Evolutionary conservation across 1,284 basidiomycete genomes (phyloP), one percentile per base, ranked within the genome.

Genomic region (Ganoderma boninense): DNA sequence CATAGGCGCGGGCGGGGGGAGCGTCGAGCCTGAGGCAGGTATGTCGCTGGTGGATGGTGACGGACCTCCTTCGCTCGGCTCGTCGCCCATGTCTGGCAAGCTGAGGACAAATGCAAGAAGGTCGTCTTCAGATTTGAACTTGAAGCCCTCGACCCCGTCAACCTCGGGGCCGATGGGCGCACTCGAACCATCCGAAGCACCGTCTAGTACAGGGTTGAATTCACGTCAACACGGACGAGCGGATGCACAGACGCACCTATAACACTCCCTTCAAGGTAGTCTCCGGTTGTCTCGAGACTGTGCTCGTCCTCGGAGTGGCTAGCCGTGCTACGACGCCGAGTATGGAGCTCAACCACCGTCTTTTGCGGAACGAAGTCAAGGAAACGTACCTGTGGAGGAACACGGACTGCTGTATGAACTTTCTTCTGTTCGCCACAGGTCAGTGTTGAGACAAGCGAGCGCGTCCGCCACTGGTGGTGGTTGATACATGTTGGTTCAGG

Each of bases 391-490:
- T 29, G 32, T 7, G 26, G 54, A 35, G 8, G 32, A 29, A 18
- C 29, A 32, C 11, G 29, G 49, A 14, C 23, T 35, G 16, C 3
- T 20, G 7, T 5, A 7, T 1, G 4, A 6, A 14, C 32, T 14
- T 11, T 18, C 5, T 20, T 20, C 54, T 32, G 29, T 32, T 20
- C 29, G 29, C 49, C 10, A 35, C 18, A 14, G 1, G 6, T 35
- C 54, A 7, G 54, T 8, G 54, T 29, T 6, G 7, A 35, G 6
- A 18, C 20, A 57, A 18, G 54, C 29, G 29, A 57, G 26, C 16
- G 29, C 29, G 7, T 57, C 54, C 54, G 49, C 49, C 49, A 57
- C 54, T 57, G 54, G 32, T 57, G 54, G 32, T 57, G 29, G 54
- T 57, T 57, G 54, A 57, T 29, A 35, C 54, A 57, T 57, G 54